Evolutionary conservation across 768 basidiomycete species (phyloP).

Genomic region (Artomyces pyxidatus): DNA sequence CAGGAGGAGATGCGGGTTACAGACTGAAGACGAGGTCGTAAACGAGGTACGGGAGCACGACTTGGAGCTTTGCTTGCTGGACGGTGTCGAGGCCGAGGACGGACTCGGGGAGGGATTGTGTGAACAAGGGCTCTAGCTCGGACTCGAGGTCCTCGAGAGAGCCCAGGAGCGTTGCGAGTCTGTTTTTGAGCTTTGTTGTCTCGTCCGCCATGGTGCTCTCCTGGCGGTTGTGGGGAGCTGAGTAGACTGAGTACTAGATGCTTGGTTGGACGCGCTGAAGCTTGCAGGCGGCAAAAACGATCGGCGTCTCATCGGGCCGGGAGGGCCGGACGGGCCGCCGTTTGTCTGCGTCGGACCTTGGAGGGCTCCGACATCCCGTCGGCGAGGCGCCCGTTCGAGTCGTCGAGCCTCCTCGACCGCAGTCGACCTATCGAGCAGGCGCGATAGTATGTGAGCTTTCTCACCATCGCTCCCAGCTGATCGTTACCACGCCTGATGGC

Average conservation of each 20-base stretch:
- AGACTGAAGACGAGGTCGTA: constrained; percentile 83
- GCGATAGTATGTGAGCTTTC: too few species aligned
- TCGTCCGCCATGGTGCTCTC: constrained; percentile 29
- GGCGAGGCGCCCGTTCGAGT: too few species aligned
- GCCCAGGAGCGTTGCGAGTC: constrained; percentile 39
- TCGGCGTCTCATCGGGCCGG: too few species aligned
- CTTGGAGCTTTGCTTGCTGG: constrained; percentile 78
- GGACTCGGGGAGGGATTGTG: constrained; percentile 61
- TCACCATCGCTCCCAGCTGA: too few species aligned
- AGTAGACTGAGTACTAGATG: neutral
- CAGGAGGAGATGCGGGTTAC: too few species aligned
- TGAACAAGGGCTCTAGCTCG: constrained; percentile 55
- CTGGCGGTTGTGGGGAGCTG: neutral
- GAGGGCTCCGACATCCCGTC: too few species aligned
- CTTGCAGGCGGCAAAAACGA: too few species aligned
- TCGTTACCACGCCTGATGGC: too few species aligned
- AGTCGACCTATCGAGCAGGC: too few species aligned
- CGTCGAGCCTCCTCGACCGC: too few species aligned
- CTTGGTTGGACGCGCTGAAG: neutral
- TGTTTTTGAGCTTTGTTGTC: constrained; percentile 27
- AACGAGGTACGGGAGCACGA: constrained; percentile 69
- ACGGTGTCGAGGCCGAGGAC: constrained; percentile 57
- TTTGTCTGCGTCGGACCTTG: too few species aligned
- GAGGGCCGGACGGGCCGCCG: too few species aligned
- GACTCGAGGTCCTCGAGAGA: constrained; percentile 67